phyloP scores from a whole-genome alignment of 2,329 filamentous ascomycete genomes.

The Aaosphaeria pasadenensis region DNA sequence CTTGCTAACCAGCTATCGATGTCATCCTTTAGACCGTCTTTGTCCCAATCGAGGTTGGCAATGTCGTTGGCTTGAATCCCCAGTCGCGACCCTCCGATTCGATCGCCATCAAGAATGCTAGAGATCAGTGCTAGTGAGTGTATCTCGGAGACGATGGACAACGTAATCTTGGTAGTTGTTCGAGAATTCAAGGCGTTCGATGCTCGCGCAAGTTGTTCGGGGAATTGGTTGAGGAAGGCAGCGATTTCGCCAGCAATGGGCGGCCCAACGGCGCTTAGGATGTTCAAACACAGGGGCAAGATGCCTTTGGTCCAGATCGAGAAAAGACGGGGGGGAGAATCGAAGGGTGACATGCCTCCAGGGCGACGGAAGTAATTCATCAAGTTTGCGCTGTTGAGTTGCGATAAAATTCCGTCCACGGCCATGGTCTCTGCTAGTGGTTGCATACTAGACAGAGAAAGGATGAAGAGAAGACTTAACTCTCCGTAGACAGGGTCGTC shows the following conservation, averaged over 20 bases:
- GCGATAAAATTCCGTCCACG: constrained; percentile 77
- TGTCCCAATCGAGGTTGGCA: constrained; percentile 72
- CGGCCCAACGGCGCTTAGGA: constrained; percentile 76
- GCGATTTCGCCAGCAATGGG: constrained; percentile 82
- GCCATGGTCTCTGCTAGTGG: constrained; percentile 85
- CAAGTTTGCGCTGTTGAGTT: constrained; percentile 75
- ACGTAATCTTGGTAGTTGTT: constrained; percentile 58
- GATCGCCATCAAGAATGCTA: constrained; percentile 66
- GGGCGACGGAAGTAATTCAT: constrained; percentile 69
- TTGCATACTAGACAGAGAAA: constrained; percentile 80
- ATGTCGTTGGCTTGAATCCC: constrained; percentile 62
- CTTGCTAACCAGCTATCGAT: constrained; percentile 78
- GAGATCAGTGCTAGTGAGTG: constrained; percentile 76
- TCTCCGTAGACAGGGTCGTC: constrained; percentile 91
- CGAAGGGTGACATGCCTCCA: constrained; percentile 74
- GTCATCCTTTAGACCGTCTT: constrained; percentile 69
- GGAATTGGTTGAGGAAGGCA: constrained; percentile 86
- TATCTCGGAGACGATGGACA: constrained; percentile 71
- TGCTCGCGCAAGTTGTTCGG: constrained; percentile 70
- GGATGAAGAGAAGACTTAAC: constrained; percentile 81
- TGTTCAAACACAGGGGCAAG: constrained; percentile 82
- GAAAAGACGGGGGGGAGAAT: constrained; percentile 74
- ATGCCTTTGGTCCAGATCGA: constrained; percentile 87
- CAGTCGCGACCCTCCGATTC: constrained; percentile 42
- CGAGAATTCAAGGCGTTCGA: constrained; percentile 67